Evolutionary conservation across 176 grass and related monocot species (phyloP).

Genomic region (Stipa capillata): DNA sequence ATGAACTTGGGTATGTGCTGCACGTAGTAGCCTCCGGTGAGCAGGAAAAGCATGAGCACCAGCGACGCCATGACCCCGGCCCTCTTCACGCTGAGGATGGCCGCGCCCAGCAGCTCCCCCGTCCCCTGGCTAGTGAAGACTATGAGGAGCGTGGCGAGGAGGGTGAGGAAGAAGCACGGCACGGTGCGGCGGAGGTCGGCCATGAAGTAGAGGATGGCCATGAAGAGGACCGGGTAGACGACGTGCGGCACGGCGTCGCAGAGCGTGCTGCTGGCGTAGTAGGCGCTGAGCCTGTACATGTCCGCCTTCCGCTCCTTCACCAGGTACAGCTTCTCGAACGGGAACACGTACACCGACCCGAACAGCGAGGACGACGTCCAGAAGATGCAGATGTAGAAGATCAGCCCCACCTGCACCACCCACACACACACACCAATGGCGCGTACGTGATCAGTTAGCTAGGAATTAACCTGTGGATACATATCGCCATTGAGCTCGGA

Average conservation of each 20-base stretch:
- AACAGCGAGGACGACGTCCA: slow-evolving; percentile 94
- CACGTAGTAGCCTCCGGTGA: slow-evolving; percentile 86
- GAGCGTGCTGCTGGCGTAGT: slow-evolving; percentile 80
- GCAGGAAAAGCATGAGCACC: slow-evolving; percentile 88
- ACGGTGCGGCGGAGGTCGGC: slow-evolving; percentile 51
- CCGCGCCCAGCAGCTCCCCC: slow-evolving; percentile 76
- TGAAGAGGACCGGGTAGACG: slow-evolving; percentile 68
- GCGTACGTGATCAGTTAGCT: too few species aligned
- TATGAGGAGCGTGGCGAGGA: slow-evolving; percentile 65
- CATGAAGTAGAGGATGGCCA: slow-evolving; percentile 80
- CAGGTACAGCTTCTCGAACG: slow-evolving; percentile 84
- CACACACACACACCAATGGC: too few species aligned
- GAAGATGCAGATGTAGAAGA: slow-evolving; percentile 99
- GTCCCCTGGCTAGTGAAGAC: slow-evolving; percentile 91
- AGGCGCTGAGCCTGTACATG: slow-evolving; percentile 80
- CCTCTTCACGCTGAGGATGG: slow-evolving; percentile 74
- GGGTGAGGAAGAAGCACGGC: slow-evolving; percentile 65
- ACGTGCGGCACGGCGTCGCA: slow-evolving; percentile 77
- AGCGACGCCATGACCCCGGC: slow-evolving; percentile 75
- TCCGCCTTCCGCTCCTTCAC: slow-evolving; percentile 87
- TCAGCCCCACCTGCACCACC: slow-evolving; percentile 78
- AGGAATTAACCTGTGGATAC: too few species aligned
- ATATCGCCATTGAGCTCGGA: too few species aligned
- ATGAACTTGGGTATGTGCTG: slow-evolving; percentile 84
- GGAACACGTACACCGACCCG: slow-evolving; percentile 91